Conservation (phyloP, 2,329 filamentous ascomycete species). For the Neopestalotiopsis rosae region DNA sequence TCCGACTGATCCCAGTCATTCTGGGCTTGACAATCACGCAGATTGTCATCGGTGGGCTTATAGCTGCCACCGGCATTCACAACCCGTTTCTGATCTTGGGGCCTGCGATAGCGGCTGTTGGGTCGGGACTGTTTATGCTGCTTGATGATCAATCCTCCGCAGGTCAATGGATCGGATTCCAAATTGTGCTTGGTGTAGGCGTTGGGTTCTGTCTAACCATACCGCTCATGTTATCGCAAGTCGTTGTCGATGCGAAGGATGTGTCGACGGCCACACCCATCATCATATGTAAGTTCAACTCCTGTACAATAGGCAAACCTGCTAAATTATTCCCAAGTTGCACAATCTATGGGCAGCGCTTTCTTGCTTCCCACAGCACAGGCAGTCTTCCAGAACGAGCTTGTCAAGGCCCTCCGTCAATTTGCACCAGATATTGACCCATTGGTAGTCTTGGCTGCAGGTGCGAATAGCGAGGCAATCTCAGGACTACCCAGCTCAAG, state of each 20-base stretch:
- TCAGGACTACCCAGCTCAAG: slow-evolving; percentile 15
- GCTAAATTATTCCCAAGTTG: slow-evolving; percentile 16
- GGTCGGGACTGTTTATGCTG: slow-evolving; percentile 6
- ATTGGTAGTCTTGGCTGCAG: slow-evolving; percentile 19
- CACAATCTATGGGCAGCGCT: slow-evolving; percentile 21
- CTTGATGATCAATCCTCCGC: slow-evolving; percentile 2
- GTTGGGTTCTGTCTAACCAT: slow-evolving; percentile 21
- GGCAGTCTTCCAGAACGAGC: slow-evolving; percentile 22
- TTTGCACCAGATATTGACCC: slow-evolving; percentile 19
- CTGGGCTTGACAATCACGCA: slow-evolving; percentile 16
- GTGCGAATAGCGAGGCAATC: slow-evolving; percentile 22
- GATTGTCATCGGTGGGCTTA: slow-evolving; percentile 16
- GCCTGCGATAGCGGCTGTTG: slow-evolving; percentile 12
- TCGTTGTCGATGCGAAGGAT: slow-evolving; percentile 22
- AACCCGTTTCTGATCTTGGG: slow-evolving; percentile 16
- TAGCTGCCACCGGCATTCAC: slow-evolving; percentile 8
- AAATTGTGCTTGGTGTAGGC: slow-evolving; percentile 17
- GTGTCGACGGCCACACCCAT: slow-evolving; percentile 22
- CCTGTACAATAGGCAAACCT: not conserved
- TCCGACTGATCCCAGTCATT: slow-evolving; percentile 8
- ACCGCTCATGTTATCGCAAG: slow-evolving; percentile 21
- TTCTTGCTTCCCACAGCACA: slow-evolving; percentile 21
- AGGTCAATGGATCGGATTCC: slow-evolving; percentile 17
- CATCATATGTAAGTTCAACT: slow-evolving; percentile 20
- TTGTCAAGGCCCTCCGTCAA: slow-evolving; percentile 18